These are phyloP conservation scores for Delonix regia DNA, from an alignment of 306 rosid species.

Conservation along the genomic window DNA sequence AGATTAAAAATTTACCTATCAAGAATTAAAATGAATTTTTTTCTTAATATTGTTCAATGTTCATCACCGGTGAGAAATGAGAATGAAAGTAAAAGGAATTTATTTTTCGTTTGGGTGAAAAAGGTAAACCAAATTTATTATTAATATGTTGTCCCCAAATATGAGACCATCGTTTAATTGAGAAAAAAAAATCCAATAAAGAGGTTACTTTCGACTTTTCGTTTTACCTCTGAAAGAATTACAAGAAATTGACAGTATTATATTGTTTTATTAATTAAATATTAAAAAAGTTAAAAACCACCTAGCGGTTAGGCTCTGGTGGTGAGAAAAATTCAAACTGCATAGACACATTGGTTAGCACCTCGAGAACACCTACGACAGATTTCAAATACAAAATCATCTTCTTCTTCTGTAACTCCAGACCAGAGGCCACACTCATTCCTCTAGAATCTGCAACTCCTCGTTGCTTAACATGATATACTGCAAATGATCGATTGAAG, in stretches of 20 bases:
- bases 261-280: no score
- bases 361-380: conserved; percentile 48
- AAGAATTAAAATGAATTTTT: no score
- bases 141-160: no score
- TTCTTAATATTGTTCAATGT: no score
- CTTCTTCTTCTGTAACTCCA: conserved; percentile 6
- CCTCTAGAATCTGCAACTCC: conserved; percentile 36
- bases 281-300: background rate
- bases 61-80: no score
- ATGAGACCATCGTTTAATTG: no score
- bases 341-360: conserved; percentile 23
- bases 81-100: no score
- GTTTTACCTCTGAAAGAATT: background rate
- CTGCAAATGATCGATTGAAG: conserved; percentile 14
- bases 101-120: no score
- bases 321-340: conserved; percentile 48
- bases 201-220: background rate
- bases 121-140: no score
- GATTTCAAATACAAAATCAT: conserved; percentile 30
- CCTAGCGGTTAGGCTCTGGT: background rate
- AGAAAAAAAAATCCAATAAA: no score
- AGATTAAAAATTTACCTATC: no score
- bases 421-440: no score
- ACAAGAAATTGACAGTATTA: background rate
- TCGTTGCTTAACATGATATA: conserved; percentile 38